Conservation (phyloP, 345 rosid genomes). For the Salix exigua region DNA sequence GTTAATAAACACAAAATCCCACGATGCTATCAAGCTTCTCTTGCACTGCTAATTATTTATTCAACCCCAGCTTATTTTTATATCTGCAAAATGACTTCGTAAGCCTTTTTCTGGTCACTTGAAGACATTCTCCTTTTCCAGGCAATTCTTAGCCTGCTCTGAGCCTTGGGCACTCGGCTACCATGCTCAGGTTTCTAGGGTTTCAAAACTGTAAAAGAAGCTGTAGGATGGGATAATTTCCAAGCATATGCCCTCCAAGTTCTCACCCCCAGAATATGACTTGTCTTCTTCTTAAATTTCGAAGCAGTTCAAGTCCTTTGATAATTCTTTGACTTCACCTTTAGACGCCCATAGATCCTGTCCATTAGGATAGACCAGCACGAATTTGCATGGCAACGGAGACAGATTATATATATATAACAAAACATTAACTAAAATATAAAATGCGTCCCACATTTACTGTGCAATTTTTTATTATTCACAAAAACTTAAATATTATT, state of each 20-base stretch:
- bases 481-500: too few species aligned
- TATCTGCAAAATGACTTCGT: background rate
- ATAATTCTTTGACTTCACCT: slow-evolving; percentile 9
- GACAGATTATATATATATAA: too few species aligned
- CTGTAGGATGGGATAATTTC: slow-evolving; percentile 5
- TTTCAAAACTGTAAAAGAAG: slow-evolving; percentile 10
- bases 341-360: slow-evolving; percentile 2
- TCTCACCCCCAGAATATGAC: slow-evolving; percentile 10
- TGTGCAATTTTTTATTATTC: too few species aligned
- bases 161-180: slow-evolving; percentile 4
- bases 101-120: background rate
- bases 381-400: too few species aligned
- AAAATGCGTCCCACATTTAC: too few species aligned
- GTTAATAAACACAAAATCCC: background rate
- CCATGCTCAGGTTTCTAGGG: background rate
- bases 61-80: too few species aligned
- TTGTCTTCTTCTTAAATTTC: slow-evolving; percentile 8
- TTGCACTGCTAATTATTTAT: too few species aligned
- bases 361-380: too few species aligned
- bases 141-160: slow-evolving; percentile 8
- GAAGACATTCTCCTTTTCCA: slow-evolving; percentile 11
- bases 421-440: too few species aligned
- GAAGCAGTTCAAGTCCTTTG: slow-evolving; percentile 6
- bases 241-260: slow-evolving; percentile 6
- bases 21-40: background rate